Conservation (phyloP, 2,329 filamentous ascomycete species). For the Epichloe amarillans region DNA sequence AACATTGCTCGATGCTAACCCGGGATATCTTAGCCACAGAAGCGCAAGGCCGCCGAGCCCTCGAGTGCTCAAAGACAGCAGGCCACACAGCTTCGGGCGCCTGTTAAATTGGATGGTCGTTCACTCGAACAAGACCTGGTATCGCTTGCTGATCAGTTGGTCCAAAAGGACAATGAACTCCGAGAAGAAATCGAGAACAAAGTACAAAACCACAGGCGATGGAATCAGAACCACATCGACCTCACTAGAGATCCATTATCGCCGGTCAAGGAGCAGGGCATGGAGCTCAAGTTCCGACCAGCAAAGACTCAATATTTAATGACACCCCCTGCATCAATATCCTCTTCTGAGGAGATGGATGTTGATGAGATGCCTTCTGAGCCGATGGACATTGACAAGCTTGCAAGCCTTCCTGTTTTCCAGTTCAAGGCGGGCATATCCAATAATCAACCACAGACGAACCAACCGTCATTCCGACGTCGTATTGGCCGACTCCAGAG, state of each 20-base stretch:
- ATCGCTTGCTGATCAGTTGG: conserved; percentile 60
- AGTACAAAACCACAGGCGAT: conserved; percentile 75
- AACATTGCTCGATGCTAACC: conserved; percentile 26
- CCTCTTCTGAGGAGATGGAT: conserved; percentile 43
- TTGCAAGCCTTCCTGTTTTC: conserved; percentile 22
- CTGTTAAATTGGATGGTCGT: conserved; percentile 57
- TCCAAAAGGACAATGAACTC: conserved; percentile 72
- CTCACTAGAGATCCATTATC: conserved; percentile 75
- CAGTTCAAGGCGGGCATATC: conserved; percentile 30
- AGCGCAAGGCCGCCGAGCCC: conserved; percentile 50
- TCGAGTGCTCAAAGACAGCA: conserved; percentile 48
- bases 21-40: conserved; percentile 43
- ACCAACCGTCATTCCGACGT: conserved; percentile 60
- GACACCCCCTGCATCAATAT: conserved; percentile 48
- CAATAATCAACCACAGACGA: conserved; percentile 26
- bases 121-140: conserved; percentile 66
- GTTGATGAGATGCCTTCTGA: conserved; percentile 35
- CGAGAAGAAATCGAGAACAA: conserved; percentile 74
- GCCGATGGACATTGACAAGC: conserved; percentile 26
- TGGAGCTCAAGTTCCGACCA: conserved; percentile 52
- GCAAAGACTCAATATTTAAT: conserved; percentile 59
- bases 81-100: conserved; percentile 53
- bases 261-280: conserved; percentile 53
- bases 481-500: conserved; percentile 75
- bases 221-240: conserved; percentile 85